Conservation (phyloP, 805 yeast species). For the Saccharomycopsis malanga region DNA sequence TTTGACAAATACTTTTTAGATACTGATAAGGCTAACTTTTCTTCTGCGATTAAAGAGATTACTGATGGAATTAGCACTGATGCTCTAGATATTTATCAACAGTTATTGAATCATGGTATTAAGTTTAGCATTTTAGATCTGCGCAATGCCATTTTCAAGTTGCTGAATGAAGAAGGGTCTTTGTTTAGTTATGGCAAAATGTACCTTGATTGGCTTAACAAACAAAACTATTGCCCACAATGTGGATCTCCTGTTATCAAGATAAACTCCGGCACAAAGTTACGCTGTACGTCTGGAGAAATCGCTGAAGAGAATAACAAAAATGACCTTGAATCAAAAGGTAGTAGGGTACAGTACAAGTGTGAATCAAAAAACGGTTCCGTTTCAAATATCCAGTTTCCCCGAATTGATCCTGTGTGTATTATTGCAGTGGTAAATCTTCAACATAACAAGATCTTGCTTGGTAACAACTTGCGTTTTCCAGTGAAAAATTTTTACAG, state of each 20-base stretch:
- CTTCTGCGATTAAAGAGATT: neutral
- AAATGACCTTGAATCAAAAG: conserved; percentile 1
- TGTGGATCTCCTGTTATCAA: conserved; percentile 66
- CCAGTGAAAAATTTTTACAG: conserved; percentile 57
- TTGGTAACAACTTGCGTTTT: conserved; percentile 65
- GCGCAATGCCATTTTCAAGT: conserved; percentile 22
- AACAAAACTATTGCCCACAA: conserved; percentile 76
- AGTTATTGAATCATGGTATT: conserved; percentile 18
- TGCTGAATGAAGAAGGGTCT: conserved; percentile 45
- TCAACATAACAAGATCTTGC: conserved; percentile 52
- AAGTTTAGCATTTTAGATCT: neutral
- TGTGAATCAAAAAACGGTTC: conserved; percentile 35
- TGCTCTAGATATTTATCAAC: conserved; percentile 23
- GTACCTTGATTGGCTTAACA: conserved; percentile 76
- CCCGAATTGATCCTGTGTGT: conserved; percentile 85
- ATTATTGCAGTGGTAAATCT: conserved; percentile 71
- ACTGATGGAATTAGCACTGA: neutral
- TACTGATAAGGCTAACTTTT: conserved; percentile 20
- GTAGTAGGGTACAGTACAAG: neutral
- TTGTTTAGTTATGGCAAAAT: conserved; percentile 75
- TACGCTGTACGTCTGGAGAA: conserved; percentile 37
- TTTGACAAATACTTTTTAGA: neutral
- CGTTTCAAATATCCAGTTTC: conserved; percentile 78
- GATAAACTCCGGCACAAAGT: conserved; percentile 60
- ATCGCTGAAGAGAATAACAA: conserved; percentile 14